Conservation (phyloP, 768 basidiomycete species). For the Postia placenta region DNA sequence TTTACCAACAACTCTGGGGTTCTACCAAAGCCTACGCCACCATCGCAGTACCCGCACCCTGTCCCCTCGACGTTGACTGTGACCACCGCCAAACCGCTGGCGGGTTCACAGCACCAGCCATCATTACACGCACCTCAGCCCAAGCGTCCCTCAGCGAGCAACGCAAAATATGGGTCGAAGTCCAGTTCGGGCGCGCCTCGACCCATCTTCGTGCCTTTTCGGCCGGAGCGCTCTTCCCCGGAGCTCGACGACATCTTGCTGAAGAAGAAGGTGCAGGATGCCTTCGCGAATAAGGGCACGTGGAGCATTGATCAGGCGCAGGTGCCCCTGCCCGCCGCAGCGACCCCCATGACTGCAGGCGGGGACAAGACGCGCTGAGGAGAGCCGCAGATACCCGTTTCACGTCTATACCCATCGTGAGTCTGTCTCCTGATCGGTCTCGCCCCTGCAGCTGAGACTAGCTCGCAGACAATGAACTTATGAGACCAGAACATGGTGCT, state of each 20-base stretch:
- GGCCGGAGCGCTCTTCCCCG: slow-evolving; percentile 45
- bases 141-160: slow-evolving; percentile 13
- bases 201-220: slow-evolving; percentile 47
- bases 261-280: slow-evolving; percentile 29
- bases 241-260: slow-evolving; percentile 41
- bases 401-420: slow-evolving; percentile 18
- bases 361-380: slow-evolving; percentile 14
- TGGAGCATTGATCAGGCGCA: slow-evolving; percentile 22
- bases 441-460: background rate
- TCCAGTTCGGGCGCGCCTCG: slow-evolving; percentile 8
- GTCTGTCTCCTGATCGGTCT: too few relatives aligned
- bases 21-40: slow-evolving; percentile 35
- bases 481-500: background rate
- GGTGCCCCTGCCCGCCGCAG: slow-evolving; percentile 7
- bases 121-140: slow-evolving; percentile 21
- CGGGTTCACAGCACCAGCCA: slow-evolving; percentile 10
- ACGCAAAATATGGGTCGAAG: slow-evolving; percentile 3
- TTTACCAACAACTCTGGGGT: slow-evolving; percentile 40
- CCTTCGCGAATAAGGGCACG: slow-evolving; percentile 22
- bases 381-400: slow-evolving; percentile 13
- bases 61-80: slow-evolving; percentile 28
- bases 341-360: slow-evolving; percentile 7
- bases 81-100: slow-evolving; percentile 6
- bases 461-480: slow-evolving; percentile 10
- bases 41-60: slow-evolving; percentile 42